phyloP scores from a whole-genome alignment of 2,329 filamentous ascomycete species.

The Corinectria fuckeliana region DNA sequence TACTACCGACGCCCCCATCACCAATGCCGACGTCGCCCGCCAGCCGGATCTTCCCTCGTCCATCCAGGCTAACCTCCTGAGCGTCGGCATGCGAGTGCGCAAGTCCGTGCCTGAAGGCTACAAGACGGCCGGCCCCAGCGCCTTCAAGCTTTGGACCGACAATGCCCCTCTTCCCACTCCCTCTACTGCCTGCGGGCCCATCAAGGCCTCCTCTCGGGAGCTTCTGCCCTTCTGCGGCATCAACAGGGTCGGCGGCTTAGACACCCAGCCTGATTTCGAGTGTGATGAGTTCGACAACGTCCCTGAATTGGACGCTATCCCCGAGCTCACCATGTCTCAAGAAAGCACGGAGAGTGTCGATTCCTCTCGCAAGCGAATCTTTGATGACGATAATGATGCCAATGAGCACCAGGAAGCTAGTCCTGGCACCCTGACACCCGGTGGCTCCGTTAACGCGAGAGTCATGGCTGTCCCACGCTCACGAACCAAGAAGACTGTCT shows the following conservation, averaged over 20 bases:
- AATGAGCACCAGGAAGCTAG: slow-evolving; percentile 44
- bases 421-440: slow-evolving; percentile 48
- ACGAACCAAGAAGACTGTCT: slow-evolving; percentile 36
- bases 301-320: slow-evolving; percentile 49
- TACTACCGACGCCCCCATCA: slow-evolving; percentile 37
- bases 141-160: slow-evolving; percentile 59
- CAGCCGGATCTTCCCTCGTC: slow-evolving; percentile 64
- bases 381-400: slow-evolving; percentile 51
- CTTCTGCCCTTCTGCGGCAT: slow-evolving; percentile 83
- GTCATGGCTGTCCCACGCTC: slow-evolving; percentile 56
- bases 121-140: slow-evolving; percentile 68
- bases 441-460: slow-evolving; percentile 49
- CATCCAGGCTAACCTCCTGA: slow-evolving; percentile 83
- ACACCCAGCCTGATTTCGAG: slow-evolving; percentile 59
- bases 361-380: slow-evolving; percentile 56
- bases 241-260: slow-evolving; percentile 74
- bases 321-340: slow-evolving; percentile 62
- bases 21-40: slow-evolving; percentile 33
- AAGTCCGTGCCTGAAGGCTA: slow-evolving; percentile 95
- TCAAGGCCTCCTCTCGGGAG: slow-evolving; percentile 57
- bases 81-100: slow-evolving; percentile 91
- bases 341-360: slow-evolving; percentile 54
- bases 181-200: slow-evolving; percentile 21
- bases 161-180: slow-evolving; percentile 31
- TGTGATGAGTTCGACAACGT: slow-evolving; percentile 36